A percentile compares a stretch with the other conserved stretches of the same genome.
Evolutionary conservation across 345 rosid genomes (phyloP).

Genomic region (Dovyalis caffra): DNA sequence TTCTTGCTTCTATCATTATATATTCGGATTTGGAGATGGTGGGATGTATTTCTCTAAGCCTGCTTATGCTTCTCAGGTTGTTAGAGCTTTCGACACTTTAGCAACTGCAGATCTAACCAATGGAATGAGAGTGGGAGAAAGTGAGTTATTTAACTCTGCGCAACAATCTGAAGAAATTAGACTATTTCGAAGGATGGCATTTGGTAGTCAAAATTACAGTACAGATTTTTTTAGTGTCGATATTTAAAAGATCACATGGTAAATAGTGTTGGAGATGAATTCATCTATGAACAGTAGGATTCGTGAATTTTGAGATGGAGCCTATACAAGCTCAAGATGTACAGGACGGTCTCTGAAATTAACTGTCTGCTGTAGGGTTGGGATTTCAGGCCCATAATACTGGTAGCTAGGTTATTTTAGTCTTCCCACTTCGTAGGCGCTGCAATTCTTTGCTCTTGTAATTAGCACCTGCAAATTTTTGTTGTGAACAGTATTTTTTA

Average conservation of each 20-base stretch:
- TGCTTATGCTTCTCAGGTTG: constrained; percentile 54
- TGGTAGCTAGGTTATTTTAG: constrained; percentile 17
- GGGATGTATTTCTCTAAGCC: constrained; percentile 3
- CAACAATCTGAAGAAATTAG: constrained; percentile 81
- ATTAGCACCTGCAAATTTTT: constrained; percentile 27
- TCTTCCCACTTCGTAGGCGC: neutral
- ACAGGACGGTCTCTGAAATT: constrained; percentile 14
- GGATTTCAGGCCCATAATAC: constrained; percentile 17
- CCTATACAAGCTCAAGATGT: neutral
- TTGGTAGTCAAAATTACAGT: constrained; percentile 78
- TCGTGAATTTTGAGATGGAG: constrained; percentile 10
- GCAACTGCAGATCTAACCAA: constrained; percentile 67
- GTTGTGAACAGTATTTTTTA: neutral
- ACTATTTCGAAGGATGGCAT: constrained; percentile 86
- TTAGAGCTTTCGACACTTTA: constrained; percentile 73
- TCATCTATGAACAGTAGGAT: constrained; percentile 15
- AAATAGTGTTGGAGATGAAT: constrained; percentile 32
- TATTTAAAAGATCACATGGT: constrained; percentile 23
- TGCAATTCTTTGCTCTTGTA: constrained; percentile 33
- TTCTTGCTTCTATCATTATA: neutral
- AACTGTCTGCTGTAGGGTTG: neutral
- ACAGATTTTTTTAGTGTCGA: constrained; percentile 56
- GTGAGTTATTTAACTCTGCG: constrained; percentile 70
- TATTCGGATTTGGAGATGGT: neutral
- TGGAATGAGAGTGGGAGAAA: constrained; percentile 92